Percentiles rank a stretch among this genome's conserved stretches.
Evolutionary conservation across 495 filamentous ascomycete species (phyloP).

Genomic region (Penicillium coprophilum): DNA sequence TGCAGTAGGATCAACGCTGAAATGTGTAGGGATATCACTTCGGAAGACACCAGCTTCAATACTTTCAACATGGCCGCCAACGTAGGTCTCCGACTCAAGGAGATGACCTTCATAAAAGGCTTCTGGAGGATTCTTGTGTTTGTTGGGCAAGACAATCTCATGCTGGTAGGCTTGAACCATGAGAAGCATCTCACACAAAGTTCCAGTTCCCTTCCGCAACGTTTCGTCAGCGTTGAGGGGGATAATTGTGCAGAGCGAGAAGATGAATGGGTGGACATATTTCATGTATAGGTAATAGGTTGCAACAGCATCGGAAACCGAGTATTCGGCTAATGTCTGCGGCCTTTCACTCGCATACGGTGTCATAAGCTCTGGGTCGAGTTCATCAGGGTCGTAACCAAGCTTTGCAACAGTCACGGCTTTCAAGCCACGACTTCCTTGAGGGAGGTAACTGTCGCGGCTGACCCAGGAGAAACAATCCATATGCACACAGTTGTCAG

Average conservation of each 20-base stretch:
- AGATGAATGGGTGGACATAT: constrained; percentile 99
- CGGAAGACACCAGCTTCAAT: constrained; percentile 98
- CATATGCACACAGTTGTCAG: constrained; percentile 95
- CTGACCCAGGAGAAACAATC: constrained; percentile 99
- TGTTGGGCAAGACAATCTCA: constrained; percentile 91
- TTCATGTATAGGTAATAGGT: constrained; percentile 99
- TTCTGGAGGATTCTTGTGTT: constrained; percentile 87
- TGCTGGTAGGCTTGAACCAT: constrained; percentile 98
- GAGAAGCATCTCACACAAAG: constrained; percentile 95
- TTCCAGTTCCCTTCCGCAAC: constrained; percentile 92
- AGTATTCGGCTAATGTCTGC: constrained; percentile 94
- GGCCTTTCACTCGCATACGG: constrained; percentile 88
- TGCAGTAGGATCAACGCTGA: constrained; percentile 80
- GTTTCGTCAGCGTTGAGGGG: constrained; percentile 91
- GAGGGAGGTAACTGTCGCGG: constrained; percentile 95
- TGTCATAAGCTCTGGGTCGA: constrained; percentile 98
- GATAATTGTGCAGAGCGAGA: constrained; percentile 95
- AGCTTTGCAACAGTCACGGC: constrained; percentile 97
- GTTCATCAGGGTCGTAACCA: constrained; percentile 96
- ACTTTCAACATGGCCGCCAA: constrained; percentile 98
- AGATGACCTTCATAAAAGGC: constrained; percentile 96
- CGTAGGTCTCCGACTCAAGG: constrained; percentile 95
- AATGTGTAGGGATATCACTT: constrained; percentile 90
- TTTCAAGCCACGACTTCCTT: constrained; percentile 96
- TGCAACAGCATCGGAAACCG: constrained; percentile 96